Percentiles rank a stretch among this genome's conserved stretches.
phyloP scores from a whole-genome alignment of 441 rosid genomes.

The Adansonia rubrostipa region DNA sequence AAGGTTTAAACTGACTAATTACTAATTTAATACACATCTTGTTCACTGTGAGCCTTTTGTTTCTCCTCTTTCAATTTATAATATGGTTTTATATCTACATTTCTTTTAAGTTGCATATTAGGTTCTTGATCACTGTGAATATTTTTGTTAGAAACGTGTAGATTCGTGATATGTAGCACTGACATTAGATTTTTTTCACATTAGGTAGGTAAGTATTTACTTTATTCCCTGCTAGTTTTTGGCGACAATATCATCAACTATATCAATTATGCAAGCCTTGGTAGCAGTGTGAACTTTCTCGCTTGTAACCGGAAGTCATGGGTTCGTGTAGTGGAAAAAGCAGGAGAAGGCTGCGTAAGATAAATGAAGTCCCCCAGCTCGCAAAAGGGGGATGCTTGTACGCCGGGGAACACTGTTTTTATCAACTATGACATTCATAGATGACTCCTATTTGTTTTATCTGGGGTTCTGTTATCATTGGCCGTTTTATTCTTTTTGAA shows the following conservation, averaged over 20 bases:
- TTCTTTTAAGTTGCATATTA: background rate
- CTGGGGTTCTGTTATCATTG: background rate
- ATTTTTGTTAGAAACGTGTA: background rate
- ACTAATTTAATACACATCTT: background rate
- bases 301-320: background rate
- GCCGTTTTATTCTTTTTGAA: background rate
- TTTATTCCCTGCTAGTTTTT: background rate
- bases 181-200: background rate
- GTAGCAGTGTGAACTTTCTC: background rate
- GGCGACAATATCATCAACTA: background rate
- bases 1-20: background rate
- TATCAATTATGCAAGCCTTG: background rate
- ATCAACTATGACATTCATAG: background rate
- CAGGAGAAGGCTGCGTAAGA: background rate
- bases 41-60: background rate
- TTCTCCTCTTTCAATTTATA: background rate
- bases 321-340: background rate
- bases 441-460: background rate
- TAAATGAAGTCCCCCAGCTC: background rate
- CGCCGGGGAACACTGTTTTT: background rate
- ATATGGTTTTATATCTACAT: background rate
- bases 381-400: background rate
- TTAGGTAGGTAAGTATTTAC: background rate
- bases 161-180: background rate
- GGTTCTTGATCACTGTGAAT: background rate